Conservation (phyloP, 306 rosid genomes). For the Trifolium repens region DNA sequence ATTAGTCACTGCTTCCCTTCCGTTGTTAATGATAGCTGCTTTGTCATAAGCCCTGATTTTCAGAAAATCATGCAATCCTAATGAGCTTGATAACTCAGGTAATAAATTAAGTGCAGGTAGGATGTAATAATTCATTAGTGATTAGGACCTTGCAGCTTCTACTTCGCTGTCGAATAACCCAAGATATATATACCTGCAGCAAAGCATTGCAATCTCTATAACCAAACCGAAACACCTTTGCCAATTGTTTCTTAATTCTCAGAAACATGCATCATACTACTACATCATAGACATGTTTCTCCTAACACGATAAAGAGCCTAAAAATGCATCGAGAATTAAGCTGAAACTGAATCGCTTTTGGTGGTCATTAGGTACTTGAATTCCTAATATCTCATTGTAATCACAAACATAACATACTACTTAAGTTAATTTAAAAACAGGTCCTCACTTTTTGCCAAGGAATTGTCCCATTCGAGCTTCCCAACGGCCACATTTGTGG, state of each 20-base stretch:
- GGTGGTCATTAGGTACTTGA: conserved; percentile 30
- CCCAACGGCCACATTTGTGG: conserved; percentile 99
- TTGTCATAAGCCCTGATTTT: conserved; percentile 97
- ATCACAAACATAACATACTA: not conserved
- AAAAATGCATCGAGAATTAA: conserved; percentile 47
- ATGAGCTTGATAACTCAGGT: conserved; percentile 71
- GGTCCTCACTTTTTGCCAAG: conserved; percentile 98
- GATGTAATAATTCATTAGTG: conserved; percentile 76
- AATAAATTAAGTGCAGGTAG: conserved; percentile 78
- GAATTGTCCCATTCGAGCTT: conserved; percentile 98
- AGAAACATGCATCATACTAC: conserved; percentile 66
- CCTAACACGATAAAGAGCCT: conserved; percentile 46
- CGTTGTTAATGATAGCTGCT: conserved; percentile 94
- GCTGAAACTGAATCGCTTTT: conserved; percentile 45
- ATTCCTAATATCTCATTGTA: conserved; percentile 32
- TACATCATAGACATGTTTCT: conserved; percentile 45
- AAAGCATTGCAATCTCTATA: conserved; percentile 86
- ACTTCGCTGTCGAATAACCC: conserved; percentile 99
- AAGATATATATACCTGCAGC: conserved; percentile 99
- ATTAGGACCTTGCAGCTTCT: conserved; percentile 99
- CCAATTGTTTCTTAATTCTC: conserved; percentile 64
- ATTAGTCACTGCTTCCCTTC: conserved; percentile 97
- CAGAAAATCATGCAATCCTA: conserved; percentile 71
- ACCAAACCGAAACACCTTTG: conserved; percentile 79
- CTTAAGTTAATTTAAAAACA: conserved; percentile 43